Evolutionary conservation across 164 flowering plant genomes (phyloP), one percentile per base, ranked within the genome.

Genomic region (Macadamia tetraphylla): DNA sequence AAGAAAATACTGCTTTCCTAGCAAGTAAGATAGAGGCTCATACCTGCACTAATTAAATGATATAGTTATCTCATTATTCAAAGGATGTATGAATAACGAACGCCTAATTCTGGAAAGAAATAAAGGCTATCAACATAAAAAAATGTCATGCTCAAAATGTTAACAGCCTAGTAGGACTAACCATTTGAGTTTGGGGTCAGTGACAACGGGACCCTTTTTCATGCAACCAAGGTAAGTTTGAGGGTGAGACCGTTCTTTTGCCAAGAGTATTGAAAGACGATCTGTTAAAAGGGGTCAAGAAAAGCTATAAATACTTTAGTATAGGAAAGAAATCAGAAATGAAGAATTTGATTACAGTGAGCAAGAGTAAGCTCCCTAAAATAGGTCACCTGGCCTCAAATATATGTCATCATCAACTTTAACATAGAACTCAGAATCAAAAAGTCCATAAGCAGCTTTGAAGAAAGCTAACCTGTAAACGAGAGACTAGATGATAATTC

Each of bases 151-250:
- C 5, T 35, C 40, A 35, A 35, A 35, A 35, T 35, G 30, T 64
- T 9, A 48, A 70, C 29, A 17, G 31, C 51, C 23, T 46, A 32
- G 29, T 51, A 57, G 40, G 35, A 79, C 89, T 62, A 48, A 93
- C 98, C 98, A 93, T 79, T 93, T 93, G 2, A 89, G 86, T 56
- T 89, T 91, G 46, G 92, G 97, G 65, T 87, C 85, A 58, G 92
- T 87, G 78, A 91, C 86, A 60, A 93, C 98, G 23, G 90, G 92
- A 55, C 96, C 98, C 75, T 91, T 88, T 58, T 91, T 93, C 97
- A 93, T 77, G 84, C 98, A 93, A 57, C 98, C 98, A 63, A 93
- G 75, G 66, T 91, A 93, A 72, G 97, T 93, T 71, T 79, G 88
- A 63, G 91, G 70, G 73, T 89, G 81, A 58, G 92, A 49, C 2